These are phyloP conservation scores for Fraxinus sp. DNA, from an alignment of 305 asterid genomes.

Conservation along the genomic window DNA sequence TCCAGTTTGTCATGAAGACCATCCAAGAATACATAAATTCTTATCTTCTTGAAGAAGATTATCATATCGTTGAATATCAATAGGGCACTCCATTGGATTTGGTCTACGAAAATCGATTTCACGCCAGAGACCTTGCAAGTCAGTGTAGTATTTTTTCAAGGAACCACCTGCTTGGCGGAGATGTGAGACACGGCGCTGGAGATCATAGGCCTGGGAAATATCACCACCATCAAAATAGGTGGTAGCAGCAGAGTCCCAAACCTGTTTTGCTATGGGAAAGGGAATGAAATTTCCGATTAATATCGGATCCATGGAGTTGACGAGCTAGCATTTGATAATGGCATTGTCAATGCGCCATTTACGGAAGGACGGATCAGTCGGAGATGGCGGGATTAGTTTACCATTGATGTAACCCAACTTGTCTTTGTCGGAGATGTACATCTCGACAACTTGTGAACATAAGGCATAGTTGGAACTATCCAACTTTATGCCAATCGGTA, in stretches of 20 bases:
- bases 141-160: no score
- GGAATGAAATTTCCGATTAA: neutral
- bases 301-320: neutral
- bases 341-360: neutral
- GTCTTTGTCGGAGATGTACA: neutral
- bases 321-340: neutral
- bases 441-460: slow-evolving; percentile 9
- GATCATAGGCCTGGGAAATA: neutral
- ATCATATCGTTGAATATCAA: no score
- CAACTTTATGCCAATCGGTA: neutral
- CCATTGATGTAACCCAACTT: neutral
- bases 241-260: neutral
- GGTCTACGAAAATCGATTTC: no score
- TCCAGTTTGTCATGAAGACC: no score
- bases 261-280: neutral
- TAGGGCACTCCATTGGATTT: no score
- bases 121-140: no score
- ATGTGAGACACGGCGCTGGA: no score
- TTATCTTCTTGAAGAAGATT: no score
- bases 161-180: no score
- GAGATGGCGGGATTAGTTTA: neutral
- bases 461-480: neutral
- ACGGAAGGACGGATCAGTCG: neutral
- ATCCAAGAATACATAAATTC: no score
- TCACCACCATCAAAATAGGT: neutral